Conservation (phyloP, 2,329 filamentous ascomycete genomes). For the Aspergillus tubingensis region DNA sequence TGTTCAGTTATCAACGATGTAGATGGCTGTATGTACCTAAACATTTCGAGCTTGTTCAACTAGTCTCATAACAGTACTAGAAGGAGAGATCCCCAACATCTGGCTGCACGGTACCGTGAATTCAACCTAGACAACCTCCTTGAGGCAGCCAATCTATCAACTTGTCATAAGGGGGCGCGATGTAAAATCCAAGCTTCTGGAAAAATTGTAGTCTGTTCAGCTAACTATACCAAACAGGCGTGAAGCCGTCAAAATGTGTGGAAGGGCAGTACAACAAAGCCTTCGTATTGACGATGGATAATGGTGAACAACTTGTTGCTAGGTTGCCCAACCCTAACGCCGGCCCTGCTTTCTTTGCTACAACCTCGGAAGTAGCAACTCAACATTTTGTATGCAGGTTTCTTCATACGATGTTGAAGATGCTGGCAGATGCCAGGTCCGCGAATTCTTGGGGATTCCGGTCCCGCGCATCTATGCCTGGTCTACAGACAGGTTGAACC, state of each 20-base stretch:
- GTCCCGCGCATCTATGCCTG: conserved; percentile 40
- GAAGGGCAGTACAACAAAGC: conserved; percentile 32
- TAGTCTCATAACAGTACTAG: too few species aligned
- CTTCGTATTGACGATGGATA: conserved; percentile 26
- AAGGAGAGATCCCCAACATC: conserved; percentile 25
- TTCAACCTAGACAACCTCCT: conserved; percentile 29
- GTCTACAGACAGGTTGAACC: conserved; percentile 36
- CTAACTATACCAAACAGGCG: conserved; percentile 4
- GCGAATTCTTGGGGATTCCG: conserved; percentile 29
- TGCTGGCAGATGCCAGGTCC: conserved; percentile 10
- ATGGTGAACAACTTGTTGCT: conserved; percentile 9
- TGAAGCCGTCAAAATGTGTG: conserved; percentile 25
- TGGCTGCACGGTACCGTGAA: conserved; percentile 29
- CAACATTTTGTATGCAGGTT: conserved; percentile 20
- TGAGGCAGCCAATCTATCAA: conserved; percentile 14
- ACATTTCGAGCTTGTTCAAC: too few species aligned
- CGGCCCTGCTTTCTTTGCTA: conserved; percentile 21
- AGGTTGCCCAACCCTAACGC: conserved; percentile 16
- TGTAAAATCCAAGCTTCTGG: background rate
- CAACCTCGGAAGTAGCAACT: conserved; percentile 30
- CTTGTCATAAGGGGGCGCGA: background rate
- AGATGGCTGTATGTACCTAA: conserved; percentile 26
- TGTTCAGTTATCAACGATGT: conserved; percentile 31
- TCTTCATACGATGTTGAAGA: too few species aligned
- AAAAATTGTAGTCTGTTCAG: background rate